phyloP scores from a whole-genome alignment of 73 alveolate species.

The Paramecium pentaurelia region DNA sequence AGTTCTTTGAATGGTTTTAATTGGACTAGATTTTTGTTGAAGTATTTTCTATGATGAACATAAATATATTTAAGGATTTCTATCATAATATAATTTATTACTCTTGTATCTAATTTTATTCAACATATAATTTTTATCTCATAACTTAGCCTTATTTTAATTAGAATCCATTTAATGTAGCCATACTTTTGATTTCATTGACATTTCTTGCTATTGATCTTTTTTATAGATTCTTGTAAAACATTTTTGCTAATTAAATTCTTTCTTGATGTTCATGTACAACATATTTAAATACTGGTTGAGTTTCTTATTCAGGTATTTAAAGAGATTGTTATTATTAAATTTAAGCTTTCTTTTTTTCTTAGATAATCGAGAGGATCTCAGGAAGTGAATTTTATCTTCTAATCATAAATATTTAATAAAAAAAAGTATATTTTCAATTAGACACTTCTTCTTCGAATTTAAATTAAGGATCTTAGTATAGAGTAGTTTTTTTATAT shows the following conservation, averaged over 20 bases:
- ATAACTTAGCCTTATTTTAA: background rate
- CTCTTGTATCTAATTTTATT: background rate
- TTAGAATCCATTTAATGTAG: background rate
- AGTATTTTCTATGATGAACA: background rate
- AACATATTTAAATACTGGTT: constrained; percentile 6
- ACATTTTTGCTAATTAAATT: background rate
- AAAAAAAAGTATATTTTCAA: background rate
- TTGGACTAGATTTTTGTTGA: background rate
- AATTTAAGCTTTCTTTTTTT: background rate
- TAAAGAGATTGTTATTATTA: background rate
- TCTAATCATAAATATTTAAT: background rate
- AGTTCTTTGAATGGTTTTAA: background rate
- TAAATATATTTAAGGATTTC: background rate
- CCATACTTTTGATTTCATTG: background rate
- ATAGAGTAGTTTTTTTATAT: background rate
- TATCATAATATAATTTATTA: background rate
- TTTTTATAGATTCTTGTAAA: background rate
- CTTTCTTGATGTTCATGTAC: constrained; percentile 22
- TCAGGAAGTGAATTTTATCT: background rate
- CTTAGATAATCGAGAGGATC: background rate
- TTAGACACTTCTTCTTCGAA: background rate
- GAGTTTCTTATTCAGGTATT: background rate
- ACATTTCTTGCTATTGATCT: background rate
- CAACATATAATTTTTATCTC: background rate
- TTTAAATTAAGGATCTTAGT: background rate